phyloP scores from a whole-genome alignment of 345 rosid genomes.

The Acer campestre region DNA sequence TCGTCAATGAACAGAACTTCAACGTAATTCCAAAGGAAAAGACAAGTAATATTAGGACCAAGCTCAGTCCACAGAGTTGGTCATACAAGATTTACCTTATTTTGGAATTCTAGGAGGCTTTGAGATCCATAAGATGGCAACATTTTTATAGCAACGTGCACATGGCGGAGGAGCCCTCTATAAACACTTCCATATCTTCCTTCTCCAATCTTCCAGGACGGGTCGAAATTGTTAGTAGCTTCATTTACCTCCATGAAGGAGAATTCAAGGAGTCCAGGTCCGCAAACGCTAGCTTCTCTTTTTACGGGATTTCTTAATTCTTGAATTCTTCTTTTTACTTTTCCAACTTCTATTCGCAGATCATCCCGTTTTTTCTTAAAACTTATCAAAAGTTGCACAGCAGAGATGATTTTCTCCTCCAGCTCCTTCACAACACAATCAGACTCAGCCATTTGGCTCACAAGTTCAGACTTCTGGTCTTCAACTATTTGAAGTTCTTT shows the following conservation, averaged over 20 bases:
- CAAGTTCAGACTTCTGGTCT: slow-evolving; percentile 50
- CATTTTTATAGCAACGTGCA: slow-evolving; percentile 84
- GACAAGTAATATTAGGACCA: too few relatives aligned
- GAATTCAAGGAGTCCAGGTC: slow-evolving; percentile 64
- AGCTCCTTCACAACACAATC: slow-evolving; percentile 46
- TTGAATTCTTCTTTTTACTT: slow-evolving; percentile 47
- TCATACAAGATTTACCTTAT: slow-evolving; percentile 47
- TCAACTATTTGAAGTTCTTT: slow-evolving; percentile 54
- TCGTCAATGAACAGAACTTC: not conserved
- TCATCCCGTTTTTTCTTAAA: slow-evolving; percentile 74
- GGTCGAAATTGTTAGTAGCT: slow-evolving; percentile 76
- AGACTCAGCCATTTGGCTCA: slow-evolving; percentile 53
- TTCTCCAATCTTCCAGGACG: slow-evolving; percentile 79
- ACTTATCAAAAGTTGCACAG: slow-evolving; percentile 74
- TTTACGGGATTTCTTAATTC: slow-evolving; percentile 41
- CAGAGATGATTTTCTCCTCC: slow-evolving; percentile 82
- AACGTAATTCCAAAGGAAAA: not conserved
- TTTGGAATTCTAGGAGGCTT: slow-evolving; percentile 55
- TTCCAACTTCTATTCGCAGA: slow-evolving; percentile 55
- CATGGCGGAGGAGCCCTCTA: slow-evolving; percentile 67
- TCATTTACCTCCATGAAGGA: slow-evolving; percentile 80
- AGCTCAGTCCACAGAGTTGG: not conserved
- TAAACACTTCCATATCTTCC: slow-evolving; percentile 80
- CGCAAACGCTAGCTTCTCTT: slow-evolving; percentile 42
- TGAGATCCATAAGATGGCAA: slow-evolving; percentile 77